phyloP scores from a whole-genome alignment of 75 land plant genomes.

The Larix kaempferi region DNA sequence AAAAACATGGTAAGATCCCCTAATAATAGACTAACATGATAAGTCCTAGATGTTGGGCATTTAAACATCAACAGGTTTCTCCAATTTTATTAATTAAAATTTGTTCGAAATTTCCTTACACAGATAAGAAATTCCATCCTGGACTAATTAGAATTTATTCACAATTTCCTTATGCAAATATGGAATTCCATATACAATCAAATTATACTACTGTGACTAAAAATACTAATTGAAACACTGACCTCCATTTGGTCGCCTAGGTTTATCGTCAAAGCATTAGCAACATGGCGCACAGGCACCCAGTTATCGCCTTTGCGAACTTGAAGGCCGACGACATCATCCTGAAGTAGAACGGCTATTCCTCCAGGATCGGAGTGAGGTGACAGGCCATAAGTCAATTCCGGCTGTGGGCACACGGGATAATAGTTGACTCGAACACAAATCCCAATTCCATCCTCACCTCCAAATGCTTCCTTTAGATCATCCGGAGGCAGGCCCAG shows the following conservation, averaged over 20 bases:
- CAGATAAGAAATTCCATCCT: no score
- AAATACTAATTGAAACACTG: background rate
- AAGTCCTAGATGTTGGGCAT: no score
- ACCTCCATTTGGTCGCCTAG: slow-evolving; percentile 82
- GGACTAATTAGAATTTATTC: no score
- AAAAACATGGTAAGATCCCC: no score
- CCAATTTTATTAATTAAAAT: no score
- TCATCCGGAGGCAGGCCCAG: slow-evolving; percentile 27
- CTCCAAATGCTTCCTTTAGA: slow-evolving; percentile 42
- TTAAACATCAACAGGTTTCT: no score
- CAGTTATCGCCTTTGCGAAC: slow-evolving; percentile 41
- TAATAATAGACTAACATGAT: no score
- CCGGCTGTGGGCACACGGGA: slow-evolving; percentile 74
- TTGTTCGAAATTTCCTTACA: no score
- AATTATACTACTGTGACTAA: no score
- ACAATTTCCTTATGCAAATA: no score
- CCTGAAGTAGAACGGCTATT: slow-evolving; percentile 49
- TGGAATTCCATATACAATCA: no score
- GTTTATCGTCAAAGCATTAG: slow-evolving; percentile 64
- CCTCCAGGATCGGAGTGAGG: slow-evolving; percentile 66
- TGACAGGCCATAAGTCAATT: slow-evolving; percentile 54
- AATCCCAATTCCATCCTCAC: slow-evolving; percentile 26
- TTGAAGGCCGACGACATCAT: slow-evolving; percentile 61
- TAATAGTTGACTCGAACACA: slow-evolving; percentile 56
- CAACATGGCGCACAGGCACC: slow-evolving; percentile 56